Base-by-base conservation (phyloP, 495 filamentous ascomycete genomes). In the Tuber indicum region DNA sequence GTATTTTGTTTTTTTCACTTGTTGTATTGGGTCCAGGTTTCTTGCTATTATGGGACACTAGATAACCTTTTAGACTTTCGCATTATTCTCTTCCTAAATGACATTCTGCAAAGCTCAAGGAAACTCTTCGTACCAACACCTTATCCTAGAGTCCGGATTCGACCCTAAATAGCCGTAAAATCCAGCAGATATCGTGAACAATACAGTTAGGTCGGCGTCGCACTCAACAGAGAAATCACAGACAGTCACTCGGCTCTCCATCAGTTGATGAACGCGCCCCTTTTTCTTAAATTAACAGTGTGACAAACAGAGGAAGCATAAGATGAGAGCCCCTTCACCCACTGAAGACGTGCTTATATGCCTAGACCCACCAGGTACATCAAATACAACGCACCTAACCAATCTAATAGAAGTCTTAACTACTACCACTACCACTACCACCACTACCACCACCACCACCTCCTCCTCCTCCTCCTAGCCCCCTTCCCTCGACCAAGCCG, bases 401-500 rank as follows among this genome's bases (percentile, higher is more conserved):
- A 2, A 32, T 32, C n/a, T 62, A 62, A 62, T n/a, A 52, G n/a
- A 10, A 52, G 21, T 21, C 47, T 9, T 52, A 21, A 52, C 47
- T 21, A 23, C 72, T 21, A n/a, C 52, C 42, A 10, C 14, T 32
- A 1, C 32, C 32, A 32, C 32, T 32, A 32, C 32, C 32, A 32
- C 32, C 32, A 41, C 39, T 41, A 5, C 39, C 39, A n/a, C 72
- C n/a, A n/a, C 52, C 43, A 12, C 8, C 17, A 66, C 14, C 44
- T 16, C 44, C 10, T 16, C 16, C 39, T 41, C 66, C 45, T 32
- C 32, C 26, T 7, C 32, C 16, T 47, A 32, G 5, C n/a, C 52
- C 16, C 71, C 72, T 39, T 3, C 16, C 77, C 6, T 44, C 45
- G 74, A 66, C 75, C 75, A 78, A 9, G 72, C 78, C 62, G 77